Base-by-base conservation (phyloP, 1,284 basidiomycete species). In the Fistulina hepatica region DNA sequence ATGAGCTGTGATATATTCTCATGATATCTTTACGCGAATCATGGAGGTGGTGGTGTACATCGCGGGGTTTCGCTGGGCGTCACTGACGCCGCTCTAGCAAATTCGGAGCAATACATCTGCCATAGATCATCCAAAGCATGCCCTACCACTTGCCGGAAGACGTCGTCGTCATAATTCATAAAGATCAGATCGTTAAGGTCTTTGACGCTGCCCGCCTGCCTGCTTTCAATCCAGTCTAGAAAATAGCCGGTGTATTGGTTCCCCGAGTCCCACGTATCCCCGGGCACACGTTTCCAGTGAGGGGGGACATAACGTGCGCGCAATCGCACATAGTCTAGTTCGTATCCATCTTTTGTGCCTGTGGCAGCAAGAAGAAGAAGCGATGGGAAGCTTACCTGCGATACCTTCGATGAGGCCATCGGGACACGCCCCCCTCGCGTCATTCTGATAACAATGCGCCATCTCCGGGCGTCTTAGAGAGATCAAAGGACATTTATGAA, bases 391-490 rank as follows among this genome's bases (percentile, higher is more conserved):
- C 63, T 33, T 42, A 79, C 81, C 81, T 54, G 81, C 81, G 24
- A 84, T 64, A 21, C 81, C 81, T 51, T 84, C 81, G 45, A 81
- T 72, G 36, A 84, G 55, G 2, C 81, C 81, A 6, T 68, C 67
- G 1, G 79, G 79, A 46, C 71, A 76, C 22, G 67, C 69, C 17
- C 63, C 71, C 33, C 59, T 54, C 3, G 65, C 77, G 48, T 81
- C 67, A 57, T 76, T 69, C 49, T 83, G 81, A 53, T 66, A 84
- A 52, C 81, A 83, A 48, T 83, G 81, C 3, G 80, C 80, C 51
- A 77, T 67, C 55, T 84, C 60, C 32, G 60, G 59, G 1, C n/a
- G n/a, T n/a, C n/a, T n/a, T n/a, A n/a, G n/a, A n/a, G n/a, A n/a
- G n/a, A n/a, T n/a, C n/a, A 54, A 50, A n/a, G 11, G 23, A 8